These are phyloP conservation scores for Leccinum griseonigrum DNA, from an alignment of 1,284 basidiomycete species.

Conservation along the genomic window DNA sequence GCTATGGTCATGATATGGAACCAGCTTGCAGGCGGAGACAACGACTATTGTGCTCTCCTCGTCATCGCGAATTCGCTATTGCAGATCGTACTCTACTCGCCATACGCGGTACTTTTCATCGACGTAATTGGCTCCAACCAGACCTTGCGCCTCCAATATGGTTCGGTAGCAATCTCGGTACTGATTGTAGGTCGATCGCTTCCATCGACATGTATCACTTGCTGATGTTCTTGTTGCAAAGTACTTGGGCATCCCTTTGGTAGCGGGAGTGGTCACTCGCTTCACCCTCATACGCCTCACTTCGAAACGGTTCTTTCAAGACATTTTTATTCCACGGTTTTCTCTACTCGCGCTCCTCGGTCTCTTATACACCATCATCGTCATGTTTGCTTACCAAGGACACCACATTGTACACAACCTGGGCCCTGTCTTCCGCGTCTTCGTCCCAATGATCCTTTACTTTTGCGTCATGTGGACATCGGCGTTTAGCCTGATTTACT, in stretches of 20 bases:
- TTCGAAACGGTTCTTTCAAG: conserved; percentile 49
- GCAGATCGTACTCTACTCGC: conserved; percentile 79
- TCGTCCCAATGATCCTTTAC: conserved; percentile 79
- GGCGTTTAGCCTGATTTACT: conserved; percentile 59
- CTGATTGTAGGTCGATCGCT: conserved; percentile 54
- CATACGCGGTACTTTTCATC: conserved; percentile 74
- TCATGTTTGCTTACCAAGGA: conserved; percentile 75
- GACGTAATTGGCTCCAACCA: conserved; percentile 60
- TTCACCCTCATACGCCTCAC: conserved; percentile 51
- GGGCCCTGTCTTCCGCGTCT: conserved; percentile 72
- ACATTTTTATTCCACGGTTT: conserved; percentile 66
- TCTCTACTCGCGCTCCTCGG: conserved; percentile 72
- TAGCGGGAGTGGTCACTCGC: conserved; percentile 69
- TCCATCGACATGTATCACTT: not conserved
- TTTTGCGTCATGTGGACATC: conserved; percentile 77
- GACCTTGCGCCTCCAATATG: conserved; percentile 59
- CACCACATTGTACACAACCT: conserved; percentile 49
- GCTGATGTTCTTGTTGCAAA: conserved; percentile 24
- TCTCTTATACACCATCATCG: conserved; percentile 73
- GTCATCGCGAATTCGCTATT: conserved; percentile 63
- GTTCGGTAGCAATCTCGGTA: conserved; percentile 71
- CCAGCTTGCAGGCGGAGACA: conserved; percentile 72
- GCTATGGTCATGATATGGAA: conserved; percentile 90
- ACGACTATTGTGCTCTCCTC: conserved; percentile 75
- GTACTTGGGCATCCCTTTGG: conserved; percentile 74